Conservation (phyloP, 768 basidiomycete genomes). For the Porpolomopsis calyptriformis region DNA sequence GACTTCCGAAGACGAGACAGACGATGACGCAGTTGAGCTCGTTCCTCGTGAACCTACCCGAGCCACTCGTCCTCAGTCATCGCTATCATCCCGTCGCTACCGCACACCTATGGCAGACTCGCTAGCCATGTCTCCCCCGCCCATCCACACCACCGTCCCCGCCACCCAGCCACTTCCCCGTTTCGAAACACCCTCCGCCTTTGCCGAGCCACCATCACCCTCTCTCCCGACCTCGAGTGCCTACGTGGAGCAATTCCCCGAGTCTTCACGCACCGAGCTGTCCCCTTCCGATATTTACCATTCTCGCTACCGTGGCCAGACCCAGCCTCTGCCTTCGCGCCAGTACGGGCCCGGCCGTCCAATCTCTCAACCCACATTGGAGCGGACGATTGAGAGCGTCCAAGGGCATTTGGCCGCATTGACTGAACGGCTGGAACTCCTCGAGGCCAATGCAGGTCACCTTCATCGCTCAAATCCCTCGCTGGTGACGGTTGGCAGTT, state of each 20-base stretch:
- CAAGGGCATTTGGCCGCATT: conserved; percentile 77
- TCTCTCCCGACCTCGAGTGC: conserved; percentile 30
- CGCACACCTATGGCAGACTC: conserved; percentile 67
- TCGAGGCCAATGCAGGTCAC: conserved; percentile 38
- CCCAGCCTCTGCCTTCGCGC: conserved; percentile 24
- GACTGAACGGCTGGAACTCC: conserved; percentile 67
- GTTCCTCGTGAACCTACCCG: conserved; percentile 25
- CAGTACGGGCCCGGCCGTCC: conserved; percentile 32
- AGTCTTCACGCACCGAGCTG: conserved; percentile 28
- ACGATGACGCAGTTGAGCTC: conserved; percentile 38
- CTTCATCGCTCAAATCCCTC: conserved; percentile 33
- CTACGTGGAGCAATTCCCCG: conserved; percentile 29
- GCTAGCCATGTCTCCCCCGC: conserved; percentile 44
- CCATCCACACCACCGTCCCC: conserved; percentile 32
- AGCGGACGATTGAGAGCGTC: conserved; percentile 68
- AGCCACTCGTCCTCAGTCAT: conserved; percentile 58
- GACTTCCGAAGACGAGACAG: conserved; percentile 39
- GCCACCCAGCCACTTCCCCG: conserved; percentile 60
- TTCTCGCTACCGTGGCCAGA: conserved; percentile 25
- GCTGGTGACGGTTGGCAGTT: conserved; percentile 28
- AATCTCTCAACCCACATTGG: conserved; percentile 45
- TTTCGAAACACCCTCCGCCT: conserved; percentile 67
- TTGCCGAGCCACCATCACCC: conserved; percentile 36
- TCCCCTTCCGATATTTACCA: conserved; percentile 29
- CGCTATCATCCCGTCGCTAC: conserved; percentile 66